phyloP scores from a whole-genome alignment of 495 filamentous ascomycete genomes.

The Neurospora sp. region DNA sequence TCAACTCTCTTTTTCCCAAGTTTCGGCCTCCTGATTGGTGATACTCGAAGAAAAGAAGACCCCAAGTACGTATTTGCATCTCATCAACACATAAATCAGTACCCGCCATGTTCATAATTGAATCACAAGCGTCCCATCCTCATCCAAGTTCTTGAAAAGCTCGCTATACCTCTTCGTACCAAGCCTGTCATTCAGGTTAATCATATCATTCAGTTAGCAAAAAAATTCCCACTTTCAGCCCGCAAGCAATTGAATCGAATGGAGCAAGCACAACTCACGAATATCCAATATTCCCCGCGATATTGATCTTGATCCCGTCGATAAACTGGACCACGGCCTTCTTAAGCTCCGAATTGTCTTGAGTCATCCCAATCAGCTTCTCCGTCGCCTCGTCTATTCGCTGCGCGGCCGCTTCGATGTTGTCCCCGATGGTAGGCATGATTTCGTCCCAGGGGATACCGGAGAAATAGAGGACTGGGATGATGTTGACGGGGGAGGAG shows the following conservation, averaged over 20 bases:
- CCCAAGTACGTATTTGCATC: neutral
- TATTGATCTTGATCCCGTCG: neutral
- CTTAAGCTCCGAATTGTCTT: neutral
- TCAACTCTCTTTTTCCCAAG: neutral
- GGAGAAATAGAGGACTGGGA: neutral
- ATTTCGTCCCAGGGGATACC: neutral
- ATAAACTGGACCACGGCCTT: neutral
- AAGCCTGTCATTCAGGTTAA: neutral
- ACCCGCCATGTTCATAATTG: neutral
- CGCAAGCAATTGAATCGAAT: neutral
- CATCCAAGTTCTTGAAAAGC: neutral
- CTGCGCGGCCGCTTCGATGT: neutral
- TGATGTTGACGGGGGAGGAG: neutral
- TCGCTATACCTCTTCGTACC: neutral
- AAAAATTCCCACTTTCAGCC: neutral
- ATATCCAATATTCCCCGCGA: neutral
- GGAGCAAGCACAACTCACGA: neutral
- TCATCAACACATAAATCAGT: neutral
- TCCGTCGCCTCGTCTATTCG: neutral
- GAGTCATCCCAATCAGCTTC: neutral
- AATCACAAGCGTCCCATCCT: neutral
- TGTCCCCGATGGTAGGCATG: neutral
- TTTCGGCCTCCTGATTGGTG: neutral
- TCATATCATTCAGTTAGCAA: no score
- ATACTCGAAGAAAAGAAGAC: neutral